phyloP scores from a whole-genome alignment of 2,329 filamentous ascomycete species.

The Dryadomyces quercus-mongolicae region DNA sequence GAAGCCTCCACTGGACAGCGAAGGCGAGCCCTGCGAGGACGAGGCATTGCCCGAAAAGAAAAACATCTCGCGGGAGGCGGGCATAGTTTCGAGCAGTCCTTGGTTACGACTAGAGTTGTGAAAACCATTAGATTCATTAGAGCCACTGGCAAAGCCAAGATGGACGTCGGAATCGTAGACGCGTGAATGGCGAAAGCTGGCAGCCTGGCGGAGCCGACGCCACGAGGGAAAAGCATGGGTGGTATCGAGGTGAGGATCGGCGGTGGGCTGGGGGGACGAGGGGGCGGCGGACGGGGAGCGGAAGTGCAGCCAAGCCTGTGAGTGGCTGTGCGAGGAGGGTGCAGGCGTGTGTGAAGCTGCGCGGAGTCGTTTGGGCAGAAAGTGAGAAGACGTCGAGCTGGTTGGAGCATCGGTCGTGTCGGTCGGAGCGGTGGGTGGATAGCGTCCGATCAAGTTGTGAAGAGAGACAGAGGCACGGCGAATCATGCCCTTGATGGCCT shows the following conservation, averaged over 20 bases:
- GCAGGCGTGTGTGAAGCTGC: constrained; percentile 13
- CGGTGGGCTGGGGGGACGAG: constrained; percentile 5
- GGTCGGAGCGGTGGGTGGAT: constrained; percentile 25
- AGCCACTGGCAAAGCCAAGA: not conserved
- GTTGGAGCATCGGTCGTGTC: constrained; percentile 12
- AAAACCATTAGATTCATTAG: not conserved
- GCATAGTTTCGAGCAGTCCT: constrained; percentile 19
- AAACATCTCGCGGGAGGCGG: constrained; percentile 22
- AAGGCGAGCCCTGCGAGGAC: constrained; percentile 6
- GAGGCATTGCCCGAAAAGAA: constrained; percentile 10
- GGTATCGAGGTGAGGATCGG: constrained; percentile 26
- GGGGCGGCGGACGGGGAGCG: constrained; percentile 11
- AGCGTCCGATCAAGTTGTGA: constrained; percentile 35
- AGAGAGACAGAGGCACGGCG: constrained; percentile 43
- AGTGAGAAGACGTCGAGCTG: not conserved
- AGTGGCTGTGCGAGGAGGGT: constrained; percentile 13
- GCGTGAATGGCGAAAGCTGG: constrained; percentile 34
- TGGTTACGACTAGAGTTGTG: not conserved
- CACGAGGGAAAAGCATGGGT: constrained; percentile 34
- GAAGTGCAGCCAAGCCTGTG: not conserved
- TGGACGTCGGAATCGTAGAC: constrained; percentile 27
- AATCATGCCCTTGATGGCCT: constrained; percentile 34
- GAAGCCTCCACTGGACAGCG: constrained; percentile 10
- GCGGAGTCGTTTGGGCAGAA: constrained; percentile 9
- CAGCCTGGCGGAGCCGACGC: constrained; percentile 38